A percentile compares a stretch with the other conserved stretches of the same genome.
phyloP scores from a whole-genome alignment of 306 rosid species.

The Begonia loranthoides region DNA sequence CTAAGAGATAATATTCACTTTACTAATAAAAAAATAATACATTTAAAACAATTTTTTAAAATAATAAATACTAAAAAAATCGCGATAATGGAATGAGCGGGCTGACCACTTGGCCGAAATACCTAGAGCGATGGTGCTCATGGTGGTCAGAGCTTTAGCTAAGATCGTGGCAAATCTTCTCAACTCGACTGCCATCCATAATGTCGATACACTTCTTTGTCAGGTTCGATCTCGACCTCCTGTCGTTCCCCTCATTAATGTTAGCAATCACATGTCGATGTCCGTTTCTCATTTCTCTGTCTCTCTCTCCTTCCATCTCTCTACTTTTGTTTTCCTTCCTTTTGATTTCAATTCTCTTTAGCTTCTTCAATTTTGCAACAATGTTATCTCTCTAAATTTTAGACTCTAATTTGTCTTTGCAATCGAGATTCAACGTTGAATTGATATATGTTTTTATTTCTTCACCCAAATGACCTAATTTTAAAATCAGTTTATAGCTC shows the following conservation, averaged over 20 bases:
- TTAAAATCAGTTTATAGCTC: too few relatives aligned
- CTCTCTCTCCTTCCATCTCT: too few relatives aligned
- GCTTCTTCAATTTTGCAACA: background rate
- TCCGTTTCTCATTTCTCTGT: too few relatives aligned
- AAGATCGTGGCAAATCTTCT: constrained; percentile 42
- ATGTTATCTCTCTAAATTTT: background rate
- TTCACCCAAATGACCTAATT: too few relatives aligned
- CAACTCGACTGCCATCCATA: constrained; percentile 56
- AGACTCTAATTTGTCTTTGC: too few relatives aligned
- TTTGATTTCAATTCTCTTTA: background rate
- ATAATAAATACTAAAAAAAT: too few relatives aligned
- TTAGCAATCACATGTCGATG: constrained; percentile 95
- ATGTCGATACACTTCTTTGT: constrained; percentile 56
- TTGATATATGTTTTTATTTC: too few relatives aligned
- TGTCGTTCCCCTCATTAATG: constrained; percentile 64
- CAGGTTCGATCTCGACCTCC: constrained; percentile 56
- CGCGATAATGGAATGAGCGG: constrained; percentile 82
- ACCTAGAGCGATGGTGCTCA: constrained; percentile 49
- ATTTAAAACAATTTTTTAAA: too few relatives aligned
- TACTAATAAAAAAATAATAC: too few relatives aligned
- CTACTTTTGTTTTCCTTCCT: background rate
- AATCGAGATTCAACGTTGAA: too few relatives aligned
- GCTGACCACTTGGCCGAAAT: constrained; percentile 41
- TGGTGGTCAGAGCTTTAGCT: constrained; percentile 50
- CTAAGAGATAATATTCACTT: too few relatives aligned